Conservation (phyloP, 1,284 basidiomycete genomes). For the Puccinia brachypodii region DNA sequence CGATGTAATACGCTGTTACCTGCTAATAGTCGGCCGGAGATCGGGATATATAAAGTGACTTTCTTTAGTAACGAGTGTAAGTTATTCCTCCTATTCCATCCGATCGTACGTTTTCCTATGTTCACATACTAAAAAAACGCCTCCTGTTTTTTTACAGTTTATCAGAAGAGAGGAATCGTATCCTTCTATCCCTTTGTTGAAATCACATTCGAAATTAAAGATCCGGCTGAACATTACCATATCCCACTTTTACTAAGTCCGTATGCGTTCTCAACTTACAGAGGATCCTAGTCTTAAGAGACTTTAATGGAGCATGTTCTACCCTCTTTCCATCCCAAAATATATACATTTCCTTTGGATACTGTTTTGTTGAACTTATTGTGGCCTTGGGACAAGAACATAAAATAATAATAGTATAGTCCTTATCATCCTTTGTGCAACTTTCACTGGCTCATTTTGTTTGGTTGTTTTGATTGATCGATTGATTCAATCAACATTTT, state of each 20-base stretch:
- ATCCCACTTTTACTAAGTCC: slow-evolving; percentile 88
- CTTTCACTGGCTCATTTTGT: too few species aligned
- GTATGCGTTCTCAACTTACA: slow-evolving; percentile 86
- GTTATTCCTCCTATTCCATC: background rate
- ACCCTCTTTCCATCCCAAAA: too few species aligned
- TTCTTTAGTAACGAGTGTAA: slow-evolving; percentile 53
- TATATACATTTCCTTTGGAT: too few species aligned
- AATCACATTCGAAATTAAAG: slow-evolving; percentile 55
- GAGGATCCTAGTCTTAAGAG: slow-evolving; percentile 67
- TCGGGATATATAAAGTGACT: slow-evolving; percentile 56
- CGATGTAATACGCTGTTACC: slow-evolving; percentile 53
- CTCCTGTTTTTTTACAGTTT: slow-evolving; percentile 50
- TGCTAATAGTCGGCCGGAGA: slow-evolving; percentile 50
- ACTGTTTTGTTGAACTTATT: too few species aligned
- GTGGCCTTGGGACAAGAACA: too few species aligned
- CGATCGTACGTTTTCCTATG: background rate
- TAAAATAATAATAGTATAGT: too few species aligned
- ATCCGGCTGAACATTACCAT: slow-evolving; percentile 55
- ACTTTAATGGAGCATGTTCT: too few species aligned
- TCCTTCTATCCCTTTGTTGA: slow-evolving; percentile 56
- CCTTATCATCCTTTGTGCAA: too few species aligned
- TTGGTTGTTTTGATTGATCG: too few species aligned
- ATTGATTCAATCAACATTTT: too few species aligned
- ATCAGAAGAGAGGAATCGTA: slow-evolving; percentile 51
- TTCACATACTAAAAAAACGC: too few species aligned